Evolutionary conservation across 2,329 filamentous ascomycete species (phyloP).

Genomic region (Cryphonectria parasitica): DNA sequence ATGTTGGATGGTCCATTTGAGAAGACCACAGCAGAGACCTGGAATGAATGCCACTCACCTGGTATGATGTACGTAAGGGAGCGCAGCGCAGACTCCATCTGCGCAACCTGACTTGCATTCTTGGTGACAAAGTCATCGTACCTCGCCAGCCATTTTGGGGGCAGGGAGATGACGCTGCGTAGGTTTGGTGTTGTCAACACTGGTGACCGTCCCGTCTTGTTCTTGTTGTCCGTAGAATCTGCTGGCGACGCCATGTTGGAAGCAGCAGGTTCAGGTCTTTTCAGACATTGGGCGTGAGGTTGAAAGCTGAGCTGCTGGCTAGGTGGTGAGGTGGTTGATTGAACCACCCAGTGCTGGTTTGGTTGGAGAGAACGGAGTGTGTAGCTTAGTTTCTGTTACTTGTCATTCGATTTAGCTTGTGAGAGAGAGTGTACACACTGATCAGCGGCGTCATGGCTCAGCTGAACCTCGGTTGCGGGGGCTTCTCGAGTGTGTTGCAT

Average conservation of each 20-base stretch:
- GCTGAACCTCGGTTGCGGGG: slow-evolving; percentile 9
- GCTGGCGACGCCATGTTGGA: slow-evolving; percentile 27
- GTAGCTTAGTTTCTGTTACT: background rate
- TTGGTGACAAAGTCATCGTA: slow-evolving; percentile 93
- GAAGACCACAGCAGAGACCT: background rate
- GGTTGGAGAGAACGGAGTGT: background rate
- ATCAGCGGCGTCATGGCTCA: background rate
- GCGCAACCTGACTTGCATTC: slow-evolving; percentile 90
- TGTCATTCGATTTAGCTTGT: background rate
- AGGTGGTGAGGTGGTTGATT: background rate
- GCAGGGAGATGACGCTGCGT: slow-evolving; percentile 57
- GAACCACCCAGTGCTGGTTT: background rate
- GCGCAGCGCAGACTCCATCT: slow-evolving; percentile 91
- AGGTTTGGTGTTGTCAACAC: slow-evolving; percentile 35
- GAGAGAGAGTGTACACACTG: background rate
- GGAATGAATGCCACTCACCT: slow-evolving; percentile 49
- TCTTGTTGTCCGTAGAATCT: slow-evolving; percentile 27
- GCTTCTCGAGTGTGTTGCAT: background rate
- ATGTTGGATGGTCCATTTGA: slow-evolving; percentile 18
- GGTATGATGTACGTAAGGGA: slow-evolving; percentile 96
- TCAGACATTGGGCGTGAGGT: slow-evolving; percentile 17
- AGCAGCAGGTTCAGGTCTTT: background rate
- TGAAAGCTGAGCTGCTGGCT: background rate
- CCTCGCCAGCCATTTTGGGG: slow-evolving; percentile 68
- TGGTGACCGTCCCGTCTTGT: slow-evolving; percentile 26